Conservation (phyloP, 768 basidiomycete genomes). For the Psilocybe azurescens region DNA sequence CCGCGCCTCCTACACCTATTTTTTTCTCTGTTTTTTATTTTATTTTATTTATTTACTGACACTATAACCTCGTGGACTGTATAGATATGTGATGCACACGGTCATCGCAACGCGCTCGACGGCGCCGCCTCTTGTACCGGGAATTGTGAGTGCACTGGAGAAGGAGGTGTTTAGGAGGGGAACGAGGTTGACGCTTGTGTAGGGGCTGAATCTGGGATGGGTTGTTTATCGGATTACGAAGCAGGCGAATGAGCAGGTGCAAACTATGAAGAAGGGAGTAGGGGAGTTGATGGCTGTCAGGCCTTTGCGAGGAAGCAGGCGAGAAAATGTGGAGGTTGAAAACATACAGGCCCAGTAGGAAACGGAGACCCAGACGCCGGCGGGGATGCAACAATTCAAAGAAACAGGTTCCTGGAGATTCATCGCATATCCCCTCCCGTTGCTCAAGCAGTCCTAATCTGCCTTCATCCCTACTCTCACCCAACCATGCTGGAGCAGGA, state of each 20-base stretch:
- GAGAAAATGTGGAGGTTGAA: background rate
- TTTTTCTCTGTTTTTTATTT: no score
- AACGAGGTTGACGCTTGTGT: conserved; percentile 77
- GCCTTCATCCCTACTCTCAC: conserved; percentile 6
- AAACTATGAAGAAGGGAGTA: no score
- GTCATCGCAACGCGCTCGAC: background rate
- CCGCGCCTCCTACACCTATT: no score
- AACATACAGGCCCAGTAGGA: background rate
- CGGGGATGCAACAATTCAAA: no score
- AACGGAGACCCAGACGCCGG: no score
- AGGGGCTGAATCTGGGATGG: conserved; percentile 74
- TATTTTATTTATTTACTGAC: no score
- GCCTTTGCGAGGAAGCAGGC: background rate
- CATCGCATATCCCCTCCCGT: conserved; percentile 86
- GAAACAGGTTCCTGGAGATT: no score
- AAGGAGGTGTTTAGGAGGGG: conserved; percentile 51
- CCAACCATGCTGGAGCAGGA: background rate
- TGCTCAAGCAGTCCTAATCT: conserved; percentile 69
- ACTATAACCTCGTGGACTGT: no score
- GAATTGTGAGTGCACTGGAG: conserved; percentile 49
- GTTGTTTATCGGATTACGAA: conserved; percentile 41
- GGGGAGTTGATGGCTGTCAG: no score
- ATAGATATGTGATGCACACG: no score
- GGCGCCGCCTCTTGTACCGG: conserved; percentile 63
- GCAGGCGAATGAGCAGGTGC: background rate